A percentile compares a stretch with the other conserved stretches of the same genome.
These are phyloP conservation scores for Colletotrichum lindemuthianum DNA, from an alignment of 2,329 filamentous ascomycete species.

Conservation along the genomic window DNA sequence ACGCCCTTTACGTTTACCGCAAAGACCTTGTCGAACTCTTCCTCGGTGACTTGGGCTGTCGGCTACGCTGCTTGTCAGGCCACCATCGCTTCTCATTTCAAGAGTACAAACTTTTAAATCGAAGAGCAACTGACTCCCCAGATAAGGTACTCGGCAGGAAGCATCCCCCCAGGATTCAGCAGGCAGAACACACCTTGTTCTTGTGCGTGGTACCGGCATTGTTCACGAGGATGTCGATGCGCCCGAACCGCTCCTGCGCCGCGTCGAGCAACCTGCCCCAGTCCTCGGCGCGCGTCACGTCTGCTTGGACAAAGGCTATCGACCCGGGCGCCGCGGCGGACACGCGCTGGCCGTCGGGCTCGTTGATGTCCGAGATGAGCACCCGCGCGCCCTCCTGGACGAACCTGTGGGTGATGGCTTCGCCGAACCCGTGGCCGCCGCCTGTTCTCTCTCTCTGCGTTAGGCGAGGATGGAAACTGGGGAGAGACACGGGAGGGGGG, in stretches of 20 bases:
- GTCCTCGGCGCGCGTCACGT: conserved; percentile 63
- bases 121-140: neutral
- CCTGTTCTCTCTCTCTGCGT: neutral
- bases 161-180: neutral
- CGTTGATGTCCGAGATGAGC: conserved; percentile 70
- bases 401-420: conserved; percentile 69
- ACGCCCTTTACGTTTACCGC: conserved; percentile 76
- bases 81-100: too few species aligned
- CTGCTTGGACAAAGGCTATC: conserved; percentile 53
- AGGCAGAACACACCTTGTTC: conserved; percentile 55
- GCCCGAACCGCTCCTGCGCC: conserved; percentile 57
- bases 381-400: conserved; percentile 68
- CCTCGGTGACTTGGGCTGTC: conserved; percentile 70
- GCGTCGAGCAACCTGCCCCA: conserved; percentile 62
- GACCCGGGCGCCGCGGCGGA: conserved; percentile 43
- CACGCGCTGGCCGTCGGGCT: conserved; percentile 58
- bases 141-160: neutral
- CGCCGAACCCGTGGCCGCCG: conserved; percentile 64
- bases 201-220: conserved; percentile 68
- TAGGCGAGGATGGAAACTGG: neutral
- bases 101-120: too few species aligned
- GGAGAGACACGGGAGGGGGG: too few species aligned
- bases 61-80: conserved; percentile 44
- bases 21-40: conserved; percentile 74
- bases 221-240: conserved; percentile 68